Conservation (phyloP, 2,329 filamentous ascomycete genomes). For the Hypoxylon sp. region DNA sequence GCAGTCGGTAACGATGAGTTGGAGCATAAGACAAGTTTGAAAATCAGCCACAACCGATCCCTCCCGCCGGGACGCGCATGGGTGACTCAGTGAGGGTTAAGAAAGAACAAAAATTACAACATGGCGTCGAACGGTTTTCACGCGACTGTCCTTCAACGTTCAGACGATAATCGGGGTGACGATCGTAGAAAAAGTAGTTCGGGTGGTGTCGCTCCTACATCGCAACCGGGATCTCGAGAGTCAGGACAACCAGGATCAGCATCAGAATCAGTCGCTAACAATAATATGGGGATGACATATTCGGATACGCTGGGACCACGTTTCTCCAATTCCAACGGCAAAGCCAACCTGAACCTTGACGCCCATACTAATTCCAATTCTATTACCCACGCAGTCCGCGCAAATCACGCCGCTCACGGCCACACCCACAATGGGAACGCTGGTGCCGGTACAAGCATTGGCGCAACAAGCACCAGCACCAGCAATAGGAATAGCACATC, state of each 20-base stretch:
- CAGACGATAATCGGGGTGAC: constrained; percentile 35
- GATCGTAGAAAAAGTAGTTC: constrained; percentile 28
- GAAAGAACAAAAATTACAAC: constrained; percentile 9
- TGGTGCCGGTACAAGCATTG: constrained; percentile 27
- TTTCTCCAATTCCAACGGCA: constrained; percentile 42
- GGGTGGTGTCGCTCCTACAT: constrained; percentile 24
- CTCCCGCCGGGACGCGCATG: constrained; percentile 20
- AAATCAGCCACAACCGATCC: constrained; percentile 14
- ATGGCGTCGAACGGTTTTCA: constrained; percentile 44
- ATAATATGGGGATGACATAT: constrained; percentile 35
- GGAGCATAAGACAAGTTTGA: constrained; percentile 33
- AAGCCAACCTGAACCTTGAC: constrained; percentile 27
- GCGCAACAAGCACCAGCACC: constrained; percentile 24
- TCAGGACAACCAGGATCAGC: constrained; percentile 23
- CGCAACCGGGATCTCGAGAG: constrained; percentile 22
- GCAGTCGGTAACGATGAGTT: constrained; percentile 39
- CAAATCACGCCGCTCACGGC: constrained; percentile 29
- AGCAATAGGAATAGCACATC: constrained; percentile 45
- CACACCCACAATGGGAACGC: constrained; percentile 32
- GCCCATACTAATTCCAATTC: constrained; percentile 42
- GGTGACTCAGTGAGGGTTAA: constrained; percentile 11
- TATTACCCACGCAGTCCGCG: constrained; percentile 34
- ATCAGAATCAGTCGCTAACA: constrained; percentile 32
- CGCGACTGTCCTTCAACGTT: constrained; percentile 48
- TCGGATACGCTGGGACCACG: constrained; percentile 49